phyloP scores from a whole-genome alignment of 2,329 filamentous ascomycete species.

The Arthrobotrys megalospora region DNA sequence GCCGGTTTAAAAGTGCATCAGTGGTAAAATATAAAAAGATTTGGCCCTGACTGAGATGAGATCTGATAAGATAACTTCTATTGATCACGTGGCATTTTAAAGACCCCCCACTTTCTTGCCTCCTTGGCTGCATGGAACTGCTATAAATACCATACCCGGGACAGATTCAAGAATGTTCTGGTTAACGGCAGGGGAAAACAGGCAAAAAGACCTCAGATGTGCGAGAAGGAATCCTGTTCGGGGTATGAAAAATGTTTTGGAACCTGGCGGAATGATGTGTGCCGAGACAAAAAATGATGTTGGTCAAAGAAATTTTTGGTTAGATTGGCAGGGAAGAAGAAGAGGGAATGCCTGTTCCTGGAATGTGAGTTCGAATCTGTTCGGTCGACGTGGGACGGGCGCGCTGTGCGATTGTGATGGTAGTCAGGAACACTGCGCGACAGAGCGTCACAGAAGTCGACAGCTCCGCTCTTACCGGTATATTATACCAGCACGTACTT shows the following conservation, averaged over 20 bases:
- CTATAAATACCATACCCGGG: too few species aligned
- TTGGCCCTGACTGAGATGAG: too few species aligned
- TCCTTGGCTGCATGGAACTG: too few species aligned
- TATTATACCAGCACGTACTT: too few species aligned
- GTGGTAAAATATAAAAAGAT: too few species aligned
- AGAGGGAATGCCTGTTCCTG: constrained; percentile 10
- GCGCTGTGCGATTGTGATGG: constrained; percentile 8
- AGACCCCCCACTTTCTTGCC: too few species aligned
- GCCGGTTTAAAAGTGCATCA: too few species aligned
- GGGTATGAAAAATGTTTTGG: not conserved
- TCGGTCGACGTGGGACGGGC: too few species aligned
- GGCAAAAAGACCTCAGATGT: constrained; percentile 6
- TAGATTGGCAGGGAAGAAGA: not conserved
- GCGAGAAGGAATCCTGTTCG: constrained; percentile 3
- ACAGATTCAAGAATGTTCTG: not conserved
- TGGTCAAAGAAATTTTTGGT: not conserved
- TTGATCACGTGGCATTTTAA: too few species aligned
- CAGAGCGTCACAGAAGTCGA: not conserved
- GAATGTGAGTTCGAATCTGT: not conserved
- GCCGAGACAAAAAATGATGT: constrained; percentile 22
- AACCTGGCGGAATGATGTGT: constrained; percentile 33
- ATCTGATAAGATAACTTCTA: too few species aligned
- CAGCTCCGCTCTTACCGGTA: too few species aligned
- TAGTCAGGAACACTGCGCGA: not conserved
- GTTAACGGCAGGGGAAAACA: too few species aligned